A percentile compares a stretch with the other conserved stretches of the same genome.
phyloP scores from a whole-genome alignment of 495 filamentous ascomycete species.

The Copromyces sp. region DNA sequence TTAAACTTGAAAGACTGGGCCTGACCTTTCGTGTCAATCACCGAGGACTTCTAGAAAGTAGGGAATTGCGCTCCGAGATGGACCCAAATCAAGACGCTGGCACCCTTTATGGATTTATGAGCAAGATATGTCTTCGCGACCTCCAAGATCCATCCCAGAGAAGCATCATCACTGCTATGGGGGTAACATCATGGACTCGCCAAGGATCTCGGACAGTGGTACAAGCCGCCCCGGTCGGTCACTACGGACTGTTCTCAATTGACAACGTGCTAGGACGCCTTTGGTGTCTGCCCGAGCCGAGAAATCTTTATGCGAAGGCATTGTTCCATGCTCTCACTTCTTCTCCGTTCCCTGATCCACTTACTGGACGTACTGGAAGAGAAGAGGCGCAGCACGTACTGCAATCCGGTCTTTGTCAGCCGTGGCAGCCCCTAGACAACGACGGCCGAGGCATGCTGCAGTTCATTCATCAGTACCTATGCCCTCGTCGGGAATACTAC shows the following conservation, averaged over 20 bases:
- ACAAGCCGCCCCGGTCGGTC: not conserved
- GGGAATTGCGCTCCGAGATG: constrained; percentile 1
- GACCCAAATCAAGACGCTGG: constrained; percentile 4
- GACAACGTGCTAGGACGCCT: not conserved
- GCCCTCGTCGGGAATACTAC: constrained; percentile 1
- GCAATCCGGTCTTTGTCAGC: not conserved
- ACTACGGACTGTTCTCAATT: not conserved
- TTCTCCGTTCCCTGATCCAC: not conserved
- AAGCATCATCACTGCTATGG: constrained; percentile 3
- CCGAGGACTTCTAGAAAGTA: not conserved
- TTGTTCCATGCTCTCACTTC: constrained; percentile 1
- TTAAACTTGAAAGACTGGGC: not conserved
- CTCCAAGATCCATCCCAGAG: not conserved
- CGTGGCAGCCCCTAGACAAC: not conserved
- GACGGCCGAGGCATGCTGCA: not conserved
- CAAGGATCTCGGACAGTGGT: not conserved
- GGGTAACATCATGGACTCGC: not conserved
- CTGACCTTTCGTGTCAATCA: not conserved
- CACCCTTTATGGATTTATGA: not conserved
- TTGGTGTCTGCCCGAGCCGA: not conserved
- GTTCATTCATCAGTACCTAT: not conserved
- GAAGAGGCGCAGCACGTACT: constrained; percentile 2
- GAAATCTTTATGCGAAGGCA: constrained; percentile 2
- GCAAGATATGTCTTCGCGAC: not conserved
- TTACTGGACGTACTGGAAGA: constrained; percentile 1